Evolutionary conservation across 1,139 yeast genomes (phyloP).

Genomic region (Neolecta irregularis): DNA sequence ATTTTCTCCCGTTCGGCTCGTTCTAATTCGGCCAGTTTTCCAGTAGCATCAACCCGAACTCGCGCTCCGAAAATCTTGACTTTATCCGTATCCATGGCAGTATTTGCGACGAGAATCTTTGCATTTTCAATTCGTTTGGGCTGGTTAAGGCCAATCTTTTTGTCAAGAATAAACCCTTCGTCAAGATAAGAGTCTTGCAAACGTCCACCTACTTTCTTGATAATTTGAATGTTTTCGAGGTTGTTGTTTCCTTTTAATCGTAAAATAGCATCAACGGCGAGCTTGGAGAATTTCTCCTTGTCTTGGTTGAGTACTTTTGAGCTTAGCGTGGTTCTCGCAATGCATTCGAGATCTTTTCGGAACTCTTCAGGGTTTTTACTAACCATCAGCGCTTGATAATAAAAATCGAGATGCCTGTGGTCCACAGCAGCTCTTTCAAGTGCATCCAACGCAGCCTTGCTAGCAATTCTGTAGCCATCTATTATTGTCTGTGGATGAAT

Average conservation of each 20-base stretch:
- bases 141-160: slow-evolving; percentile 86
- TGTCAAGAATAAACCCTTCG: slow-evolving; percentile 67
- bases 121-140: slow-evolving; percentile 76
- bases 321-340: slow-evolving; percentile 85
- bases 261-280: slow-evolving; percentile 89
- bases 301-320: slow-evolving; percentile 92
- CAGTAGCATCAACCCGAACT: slow-evolving; percentile 88
- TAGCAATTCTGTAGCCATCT: slow-evolving; percentile 86
- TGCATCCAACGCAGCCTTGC: slow-evolving; percentile 67
- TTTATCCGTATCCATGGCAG: slow-evolving; percentile 92
- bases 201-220: slow-evolving; percentile 87
- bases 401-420: slow-evolving; percentile 30
- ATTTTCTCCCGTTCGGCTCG: slow-evolving; percentile 86
- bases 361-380: slow-evolving; percentile 40
- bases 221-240: slow-evolving; percentile 82
- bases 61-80: slow-evolving; percentile 96
- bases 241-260: slow-evolving; percentile 90
- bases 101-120: slow-evolving; percentile 79
- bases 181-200: slow-evolving; percentile 83
- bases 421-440: slow-evolving; percentile 66
- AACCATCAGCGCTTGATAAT: neutral
- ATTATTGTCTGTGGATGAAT: slow-evolving; percentile 97
- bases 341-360: slow-evolving; percentile 61
- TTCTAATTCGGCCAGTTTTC: slow-evolving; percentile 87
- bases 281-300: slow-evolving; percentile 68